These are phyloP conservation scores for Mollisia scopiformis DNA, from an alignment of 2,329 filamentous ascomycete genomes.

Conservation along the genomic window DNA sequence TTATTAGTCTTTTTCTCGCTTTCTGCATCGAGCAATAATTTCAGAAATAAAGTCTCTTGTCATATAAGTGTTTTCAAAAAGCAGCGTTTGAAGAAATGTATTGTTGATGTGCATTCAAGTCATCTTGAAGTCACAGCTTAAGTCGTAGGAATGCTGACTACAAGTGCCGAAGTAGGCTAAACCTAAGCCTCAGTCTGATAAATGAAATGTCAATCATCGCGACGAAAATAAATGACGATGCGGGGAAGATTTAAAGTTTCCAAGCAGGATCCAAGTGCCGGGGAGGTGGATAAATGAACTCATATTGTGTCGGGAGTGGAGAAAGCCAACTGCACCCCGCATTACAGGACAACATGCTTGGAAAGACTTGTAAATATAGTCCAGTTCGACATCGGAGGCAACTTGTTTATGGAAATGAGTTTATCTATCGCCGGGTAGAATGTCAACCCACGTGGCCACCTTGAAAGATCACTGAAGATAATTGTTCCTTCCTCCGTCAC, in stretches of 20 bases:
- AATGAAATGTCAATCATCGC: not conserved
- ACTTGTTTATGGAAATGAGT: too few species aligned
- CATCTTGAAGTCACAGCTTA: too few species aligned
- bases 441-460: not conserved
- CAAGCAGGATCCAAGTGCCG: conserved; percentile 9
- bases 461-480: not conserved
- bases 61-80: too few species aligned
- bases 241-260: conserved; percentile 1
- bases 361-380: not conserved
- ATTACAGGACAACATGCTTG: conserved; percentile 4
- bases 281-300: conserved; percentile 8
- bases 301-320: conserved; percentile 9
- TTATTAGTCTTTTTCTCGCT: too few species aligned
- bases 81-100: too few species aligned
- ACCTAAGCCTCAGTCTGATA: not conserved
- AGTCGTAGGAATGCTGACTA: too few species aligned
- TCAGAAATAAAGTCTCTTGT: too few species aligned
- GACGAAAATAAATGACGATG: not conserved
- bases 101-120: too few species aligned
- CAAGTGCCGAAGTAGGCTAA: conserved; percentile 1
- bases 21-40: too few species aligned
- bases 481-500: not conserved
- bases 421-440: too few species aligned
- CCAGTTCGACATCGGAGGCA: not conserved
- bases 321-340: conserved; percentile 5